A percentile compares a stretch with the other conserved stretches of the same genome.
phyloP scores from a whole-genome alignment of 352 stramenopile species.

The Phytophthora constricta region DNA sequence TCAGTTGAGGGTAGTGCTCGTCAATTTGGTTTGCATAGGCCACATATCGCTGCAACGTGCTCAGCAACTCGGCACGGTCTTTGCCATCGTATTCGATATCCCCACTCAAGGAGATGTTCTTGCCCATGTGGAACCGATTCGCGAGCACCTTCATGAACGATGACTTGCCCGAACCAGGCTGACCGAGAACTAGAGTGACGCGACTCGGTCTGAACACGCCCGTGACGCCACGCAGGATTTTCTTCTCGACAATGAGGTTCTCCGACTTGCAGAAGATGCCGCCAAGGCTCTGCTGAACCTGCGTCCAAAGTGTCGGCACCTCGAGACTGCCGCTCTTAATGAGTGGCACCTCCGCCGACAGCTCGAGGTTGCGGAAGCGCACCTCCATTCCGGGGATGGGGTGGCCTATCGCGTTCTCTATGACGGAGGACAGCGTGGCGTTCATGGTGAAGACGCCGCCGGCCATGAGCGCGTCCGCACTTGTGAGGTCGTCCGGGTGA shows the following conservation, averaged over 20 bases:
- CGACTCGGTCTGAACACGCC: constrained; percentile 54
- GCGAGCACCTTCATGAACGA: constrained; percentile 55
- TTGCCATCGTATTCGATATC: constrained; percentile 58
- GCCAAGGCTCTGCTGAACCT: constrained; percentile 32
- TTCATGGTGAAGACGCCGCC: constrained; percentile 61
- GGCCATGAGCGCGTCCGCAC: constrained; percentile 52
- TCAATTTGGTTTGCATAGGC: constrained; percentile 58
- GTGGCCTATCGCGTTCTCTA: constrained; percentile 45
- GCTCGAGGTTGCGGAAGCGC: constrained; percentile 55
- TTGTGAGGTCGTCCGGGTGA: constrained; percentile 37
- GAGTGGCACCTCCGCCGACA: constrained; percentile 37
- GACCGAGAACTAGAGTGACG: constrained; percentile 60
- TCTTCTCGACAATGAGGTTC: constrained; percentile 37
- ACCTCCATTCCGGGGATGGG: constrained; percentile 62
- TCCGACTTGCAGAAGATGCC: constrained; percentile 29
- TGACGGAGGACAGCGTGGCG: constrained; percentile 44
- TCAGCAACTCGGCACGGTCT: constrained; percentile 31
- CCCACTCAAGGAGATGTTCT: constrained; percentile 49
- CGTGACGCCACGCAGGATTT: constrained; percentile 47
- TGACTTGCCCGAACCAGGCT: constrained; percentile 33
- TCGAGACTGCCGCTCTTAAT: constrained; percentile 36
- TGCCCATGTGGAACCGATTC: constrained; percentile 56
- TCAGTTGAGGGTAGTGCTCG: constrained; percentile 51
- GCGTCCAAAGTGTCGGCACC: constrained; percentile 37
- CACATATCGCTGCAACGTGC: constrained; percentile 48